Conservation (phyloP, 345 rosid species). For the Gossypium thurberi region DNA sequence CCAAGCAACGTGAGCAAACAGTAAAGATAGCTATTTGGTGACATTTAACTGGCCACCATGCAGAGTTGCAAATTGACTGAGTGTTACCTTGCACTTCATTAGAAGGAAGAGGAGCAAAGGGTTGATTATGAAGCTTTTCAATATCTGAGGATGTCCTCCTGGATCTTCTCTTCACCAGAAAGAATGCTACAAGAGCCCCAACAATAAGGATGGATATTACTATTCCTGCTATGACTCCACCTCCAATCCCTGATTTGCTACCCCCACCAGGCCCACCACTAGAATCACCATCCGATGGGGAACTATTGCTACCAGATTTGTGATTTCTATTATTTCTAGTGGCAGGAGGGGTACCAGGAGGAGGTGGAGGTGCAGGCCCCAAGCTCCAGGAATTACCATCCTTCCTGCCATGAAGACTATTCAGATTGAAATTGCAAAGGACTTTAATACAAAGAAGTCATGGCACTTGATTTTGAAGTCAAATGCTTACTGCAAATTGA, state of each 20-base stretch:
- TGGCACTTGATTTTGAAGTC: conserved; percentile 1
- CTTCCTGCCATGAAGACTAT: conserved; percentile 43
- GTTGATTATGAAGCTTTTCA: conserved; percentile 71
- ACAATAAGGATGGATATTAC: conserved; percentile 58
- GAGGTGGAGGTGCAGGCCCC: conserved; percentile 96
- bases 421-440: conserved; percentile 14
- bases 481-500: conserved; percentile 54
- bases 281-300: conserved; percentile 33
- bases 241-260: conserved; percentile 82
- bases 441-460: conserved; percentile 12
- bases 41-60: background rate
- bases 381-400: conserved; percentile 79
- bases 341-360: conserved; percentile 89
- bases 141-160: conserved; percentile 54
- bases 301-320: conserved; percentile 39
- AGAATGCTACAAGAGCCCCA: conserved; percentile 66
- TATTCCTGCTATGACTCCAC: conserved; percentile 82
- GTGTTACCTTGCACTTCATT: conserved; percentile 59
- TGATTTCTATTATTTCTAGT: conserved; percentile 36
- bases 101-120: conserved; percentile 63
- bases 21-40: background rate
- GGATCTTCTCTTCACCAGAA: conserved; percentile 68
- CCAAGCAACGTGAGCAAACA: background rate
- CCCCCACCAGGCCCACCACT: conserved; percentile 39
- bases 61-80: background rate